These are phyloP conservation scores for Tetrapisispora nanseiensis DNA, from an alignment of 805 yeast genomes.

Conservation along the genomic window DNA sequence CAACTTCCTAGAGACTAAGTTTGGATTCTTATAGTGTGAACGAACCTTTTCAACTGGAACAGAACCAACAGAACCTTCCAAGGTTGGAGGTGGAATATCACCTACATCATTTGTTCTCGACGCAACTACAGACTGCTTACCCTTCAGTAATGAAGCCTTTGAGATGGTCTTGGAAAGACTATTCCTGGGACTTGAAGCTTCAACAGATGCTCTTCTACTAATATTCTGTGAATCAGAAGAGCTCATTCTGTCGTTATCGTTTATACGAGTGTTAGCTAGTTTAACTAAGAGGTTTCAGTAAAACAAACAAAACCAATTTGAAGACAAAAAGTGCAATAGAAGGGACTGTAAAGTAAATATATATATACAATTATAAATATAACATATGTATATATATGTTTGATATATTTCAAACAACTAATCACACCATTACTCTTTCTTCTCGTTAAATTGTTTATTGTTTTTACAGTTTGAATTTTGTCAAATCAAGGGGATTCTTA, in stretches of 20 bases:
- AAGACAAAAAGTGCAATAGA: too few species aligned
- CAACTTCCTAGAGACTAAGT: constrained; percentile 19
- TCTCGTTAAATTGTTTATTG: too few species aligned
- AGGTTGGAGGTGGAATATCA: constrained; percentile 20
- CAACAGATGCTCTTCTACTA: background rate
- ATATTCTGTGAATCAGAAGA: background rate
- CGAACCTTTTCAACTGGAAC: constrained; percentile 25
- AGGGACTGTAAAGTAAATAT: too few species aligned
- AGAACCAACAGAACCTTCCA: constrained; percentile 21
- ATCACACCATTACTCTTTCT: too few species aligned
- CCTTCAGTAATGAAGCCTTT: background rate
- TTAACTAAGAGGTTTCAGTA: background rate
- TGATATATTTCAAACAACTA: too few species aligned
- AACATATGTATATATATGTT: too few species aligned
- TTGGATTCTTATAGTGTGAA: constrained; percentile 8
- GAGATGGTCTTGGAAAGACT: background rate
- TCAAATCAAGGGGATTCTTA: background rate
- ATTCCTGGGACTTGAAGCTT: background rate
- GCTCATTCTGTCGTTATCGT: background rate
- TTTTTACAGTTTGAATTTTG: background rate
- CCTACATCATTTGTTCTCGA: constrained; percentile 14
- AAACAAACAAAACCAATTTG: too few species aligned
- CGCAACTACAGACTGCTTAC: constrained; percentile 13
- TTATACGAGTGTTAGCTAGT: background rate
- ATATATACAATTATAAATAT: too few species aligned